Evolutionary conservation across 371 early-diverging fungal species (phyloP).

Genomic region (Rhizopus stolonifer): DNA sequence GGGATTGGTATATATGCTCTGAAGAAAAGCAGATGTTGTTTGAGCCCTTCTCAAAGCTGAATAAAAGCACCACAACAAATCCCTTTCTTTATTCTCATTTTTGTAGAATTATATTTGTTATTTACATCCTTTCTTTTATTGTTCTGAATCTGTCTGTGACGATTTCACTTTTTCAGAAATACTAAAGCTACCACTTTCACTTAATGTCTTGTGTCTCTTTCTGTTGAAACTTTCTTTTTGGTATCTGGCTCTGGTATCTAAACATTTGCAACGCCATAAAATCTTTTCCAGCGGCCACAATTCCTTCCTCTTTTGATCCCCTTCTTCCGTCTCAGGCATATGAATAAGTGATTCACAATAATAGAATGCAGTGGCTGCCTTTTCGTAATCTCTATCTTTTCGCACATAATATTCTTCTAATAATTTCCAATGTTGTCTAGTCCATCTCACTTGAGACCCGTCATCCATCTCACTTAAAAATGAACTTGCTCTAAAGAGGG

Average conservation of each 20-base stretch:
- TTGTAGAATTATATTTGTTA: neutral
- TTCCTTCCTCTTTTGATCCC: constrained; percentile 6
- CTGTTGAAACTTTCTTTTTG: neutral
- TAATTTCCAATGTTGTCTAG: constrained; percentile 18
- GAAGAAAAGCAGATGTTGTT: constrained; percentile 58
- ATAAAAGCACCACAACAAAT: constrained; percentile 54
- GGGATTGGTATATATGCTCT: constrained; percentile 61
- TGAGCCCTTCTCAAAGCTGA: constrained; percentile 64
- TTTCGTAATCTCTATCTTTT: constrained; percentile 15
- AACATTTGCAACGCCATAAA: constrained; percentile 17
- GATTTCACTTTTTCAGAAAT: neutral
- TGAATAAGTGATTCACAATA: constrained; percentile 6
- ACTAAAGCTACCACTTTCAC: neutral
- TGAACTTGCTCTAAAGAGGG: constrained; percentile 1
- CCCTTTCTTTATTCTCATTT: neutral
- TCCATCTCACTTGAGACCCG: constrained; percentile 7
- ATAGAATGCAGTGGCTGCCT: constrained; percentile 18
- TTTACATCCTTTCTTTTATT: neutral
- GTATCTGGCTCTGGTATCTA: constrained; percentile 18
- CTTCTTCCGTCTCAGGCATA: neutral
- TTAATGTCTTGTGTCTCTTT: neutral
- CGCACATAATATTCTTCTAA: constrained; percentile 19
- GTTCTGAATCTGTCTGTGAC: neutral
- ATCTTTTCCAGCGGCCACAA: constrained; percentile 18
- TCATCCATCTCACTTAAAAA: constrained; percentile 9